These are phyloP conservation scores for Exophiala aquamarina DNA, from an alignment of 2,329 filamentous ascomycete species.

Conservation along the genomic window DNA sequence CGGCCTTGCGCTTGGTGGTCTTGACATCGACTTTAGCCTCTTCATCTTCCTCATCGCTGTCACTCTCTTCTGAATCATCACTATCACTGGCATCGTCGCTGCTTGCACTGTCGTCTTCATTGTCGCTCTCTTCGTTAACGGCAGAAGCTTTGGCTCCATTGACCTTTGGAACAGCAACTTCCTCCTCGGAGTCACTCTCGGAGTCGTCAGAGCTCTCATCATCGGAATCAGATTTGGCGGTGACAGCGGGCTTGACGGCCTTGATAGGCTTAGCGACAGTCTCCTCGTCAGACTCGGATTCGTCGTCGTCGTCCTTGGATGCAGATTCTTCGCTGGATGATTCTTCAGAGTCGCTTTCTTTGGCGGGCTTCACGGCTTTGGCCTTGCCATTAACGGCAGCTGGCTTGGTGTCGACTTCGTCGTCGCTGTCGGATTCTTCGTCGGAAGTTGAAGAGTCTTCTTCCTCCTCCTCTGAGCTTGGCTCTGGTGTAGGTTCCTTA, in stretches of 20 bases:
- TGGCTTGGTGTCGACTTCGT: slow-evolving; percentile 29
- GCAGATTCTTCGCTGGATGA: slow-evolving; percentile 37
- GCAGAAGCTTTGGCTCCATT: slow-evolving; percentile 12
- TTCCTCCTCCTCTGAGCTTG: slow-evolving; percentile 39
- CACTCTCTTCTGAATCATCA: slow-evolving; percentile 4
- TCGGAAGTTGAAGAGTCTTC: slow-evolving; percentile 38
- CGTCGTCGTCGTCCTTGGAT: slow-evolving; percentile 34
- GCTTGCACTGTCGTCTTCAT: slow-evolving; percentile 9
- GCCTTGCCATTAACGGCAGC: slow-evolving; percentile 34
- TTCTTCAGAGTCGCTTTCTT: slow-evolving; percentile 33
- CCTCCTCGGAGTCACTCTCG: slow-evolving; percentile 33
- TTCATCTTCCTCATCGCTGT: slow-evolving; percentile 33
- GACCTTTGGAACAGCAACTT: slow-evolving; percentile 23
- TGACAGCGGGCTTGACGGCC: slow-evolving; percentile 18
- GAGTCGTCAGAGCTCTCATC: slow-evolving; percentile 23
- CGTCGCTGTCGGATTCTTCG: slow-evolving; percentile 35
- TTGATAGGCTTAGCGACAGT: slow-evolving; percentile 24
- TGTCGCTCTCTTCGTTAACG: slow-evolving; percentile 17
- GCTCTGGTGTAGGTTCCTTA: slow-evolving; percentile 37
- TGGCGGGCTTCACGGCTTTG: slow-evolving; percentile 36
- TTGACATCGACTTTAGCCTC: slow-evolving; percentile 26
- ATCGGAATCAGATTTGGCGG: slow-evolving; percentile 15
- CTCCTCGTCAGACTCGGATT: slow-evolving; percentile 29
- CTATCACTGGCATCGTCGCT: slow-evolving; percentile 8
- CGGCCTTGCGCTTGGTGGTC: slow-evolving; percentile 48